Evolutionary conservation across 495 filamentous ascomycete species (phyloP), one percentile per base, ranked within the genome.

Genomic region (Penicillium flavigenum): DNA sequence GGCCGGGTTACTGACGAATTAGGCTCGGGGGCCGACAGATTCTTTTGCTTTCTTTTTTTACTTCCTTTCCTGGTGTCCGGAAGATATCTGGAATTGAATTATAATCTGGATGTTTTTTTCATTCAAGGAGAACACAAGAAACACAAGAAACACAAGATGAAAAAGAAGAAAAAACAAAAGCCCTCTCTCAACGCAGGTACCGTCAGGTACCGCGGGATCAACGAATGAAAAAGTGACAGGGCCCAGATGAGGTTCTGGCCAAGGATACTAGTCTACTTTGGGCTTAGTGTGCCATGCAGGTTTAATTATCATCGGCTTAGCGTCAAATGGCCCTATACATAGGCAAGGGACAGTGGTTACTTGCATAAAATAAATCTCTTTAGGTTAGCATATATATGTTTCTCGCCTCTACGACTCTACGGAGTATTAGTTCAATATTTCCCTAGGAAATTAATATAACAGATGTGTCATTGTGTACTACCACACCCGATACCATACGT

Each of bases 1-100:
- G 60, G 57, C 64, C 63, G 63, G 47, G 60, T 58, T 57, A 53
- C 56, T 62, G 60, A 59, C 57, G 58, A 66, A 62, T 58, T 66
- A 60, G 56, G 53, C 51, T 42, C 39, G 51, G 38, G 26, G 34
- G 16, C 49, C 36, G 49, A 43, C 58, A 49, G 48, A 53, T 56
- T 5, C 27, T 42, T 48, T 16, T n/a, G n/a, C n/a, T n/a, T 47
- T 45, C 48, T 2, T 17, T 16, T 29, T 44, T n/a, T n/a, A n/a
- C n/a, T n/a, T n/a, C 16, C 32, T 26, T 26, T 1, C 24, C 39
- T 12, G 9, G 31, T 4, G 36, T 31, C 11, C 11, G 12, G 17
- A 16, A n/a, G 7, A 17, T n/a, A 14, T 38, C 20, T 10, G 17
- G 12, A 16, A 38, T 51, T 22, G 8, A 22, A 8, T 19, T 32